Base-by-base conservation (phyloP, 2,329 filamentous ascomycete genomes). In the Trichoderma polysporum region DNA sequence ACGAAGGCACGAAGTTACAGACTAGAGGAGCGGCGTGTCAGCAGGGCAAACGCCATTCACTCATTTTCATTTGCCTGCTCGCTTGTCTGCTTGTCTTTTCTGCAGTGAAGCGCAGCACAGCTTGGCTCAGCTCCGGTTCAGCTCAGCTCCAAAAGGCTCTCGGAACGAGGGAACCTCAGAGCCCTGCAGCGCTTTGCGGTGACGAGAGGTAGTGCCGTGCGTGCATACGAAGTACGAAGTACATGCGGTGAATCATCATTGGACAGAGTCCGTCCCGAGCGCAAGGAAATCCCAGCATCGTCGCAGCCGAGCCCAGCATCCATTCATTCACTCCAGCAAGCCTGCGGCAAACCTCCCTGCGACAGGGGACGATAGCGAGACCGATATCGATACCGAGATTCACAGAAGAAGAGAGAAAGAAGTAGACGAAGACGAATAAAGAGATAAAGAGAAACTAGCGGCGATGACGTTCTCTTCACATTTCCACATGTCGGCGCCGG, bases 401-500 rank as follows among this genome's bases (percentile, higher is more conserved):
- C 25, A 49, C n/a, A 27, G 39, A 45, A 33, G 22, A 9, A n/a
- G 22, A 5, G 7, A 17, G 17, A n/a, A 22, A 27, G 45, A 35
- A 25, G 19, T 19, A 35, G 29, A 33, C 41, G 41, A 45, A 3
- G 9, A 45, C 41, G 41, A 45, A 22, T 5, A 49, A n/a, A n/a
- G 15, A 58, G 10, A 49, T n/a, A 22, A 13, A 50, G 25, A 53
- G 13, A 66, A n/a, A 39, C 5, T 31, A 19, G 33, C 8, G 22
- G 58, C 22, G n/a, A 74, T 77, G 75, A 71, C 74, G 0, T 70
- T 75, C 53, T 70, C 74, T 22, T 70, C 75, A 22, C 71, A 73
- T 69, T 77, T 78, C 70, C 77, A 76, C 66, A 77, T 79, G 75
- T 76, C 77, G 17, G 77, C 77, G 47, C 70, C 74, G 60, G 78